Evolutionary conservation across 345 rosid species (phyloP).

Genomic region (Gossypium australe): DNA sequence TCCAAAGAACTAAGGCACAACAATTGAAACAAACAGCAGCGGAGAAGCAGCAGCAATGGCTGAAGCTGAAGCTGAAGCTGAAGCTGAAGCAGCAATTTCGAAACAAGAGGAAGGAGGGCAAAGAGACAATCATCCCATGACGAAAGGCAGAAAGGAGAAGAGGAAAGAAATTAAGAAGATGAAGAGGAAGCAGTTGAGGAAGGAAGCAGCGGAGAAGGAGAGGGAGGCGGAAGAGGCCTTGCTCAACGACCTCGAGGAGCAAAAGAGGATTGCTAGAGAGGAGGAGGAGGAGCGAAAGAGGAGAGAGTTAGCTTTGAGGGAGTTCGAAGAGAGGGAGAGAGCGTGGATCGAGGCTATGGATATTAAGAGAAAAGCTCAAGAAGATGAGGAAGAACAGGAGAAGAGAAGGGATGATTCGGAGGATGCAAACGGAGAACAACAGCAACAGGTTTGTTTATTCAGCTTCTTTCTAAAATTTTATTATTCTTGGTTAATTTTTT

Average conservation of each 20-base stretch:
- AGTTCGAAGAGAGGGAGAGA: conserved; percentile 79
- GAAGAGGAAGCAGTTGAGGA: conserved; percentile 73
- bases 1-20: background rate
- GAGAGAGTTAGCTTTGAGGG: conserved; percentile 55
- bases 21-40: no score
- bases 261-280: conserved; percentile 39
- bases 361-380: conserved; percentile 47
- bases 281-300: conserved; percentile 57
- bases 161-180: conserved; percentile 72
- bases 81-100: background rate
- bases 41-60: background rate
- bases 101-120: conserved; percentile 4
- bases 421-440: conserved; percentile 16
- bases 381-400: conserved; percentile 39
- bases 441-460: conserved; percentile 24
- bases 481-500: conserved; percentile 11
- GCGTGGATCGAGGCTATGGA: conserved; percentile 63
- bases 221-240: conserved; percentile 53
- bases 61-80: background rate
- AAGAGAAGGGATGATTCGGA: conserved; percentile 34
- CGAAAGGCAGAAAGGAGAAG: conserved; percentile 63
- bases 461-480: background rate
- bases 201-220: conserved; percentile 62
- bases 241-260: conserved; percentile 65
- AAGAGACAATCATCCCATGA: conserved; percentile 17